Evolutionary conservation across 139 green algal species (phyloP), one percentile per base, ranked within the genome.

Genomic region (Coccomyxa sp.): DNA sequence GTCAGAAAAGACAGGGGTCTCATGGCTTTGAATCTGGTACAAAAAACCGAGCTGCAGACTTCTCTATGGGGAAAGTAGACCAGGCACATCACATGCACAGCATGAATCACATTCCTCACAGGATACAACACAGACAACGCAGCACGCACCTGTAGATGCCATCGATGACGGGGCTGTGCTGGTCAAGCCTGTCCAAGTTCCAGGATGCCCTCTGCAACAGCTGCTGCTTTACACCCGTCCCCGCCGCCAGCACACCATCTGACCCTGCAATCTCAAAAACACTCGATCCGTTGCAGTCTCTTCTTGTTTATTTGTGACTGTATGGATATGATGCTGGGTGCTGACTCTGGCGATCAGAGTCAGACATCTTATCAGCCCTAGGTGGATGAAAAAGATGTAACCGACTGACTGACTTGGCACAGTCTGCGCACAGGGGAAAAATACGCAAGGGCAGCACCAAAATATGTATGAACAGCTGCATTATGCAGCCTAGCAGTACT

Each of bases 151-250:
- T 77, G 79, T 82, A 90, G 28, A 32, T 63, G 7, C 27, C 27
- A 67, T 90, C 77, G 25, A 88, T 79, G 10, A 82, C 81, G 0
- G 82, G 32, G 17, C 63, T 1, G 9, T 51, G 45, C 67, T 89
- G 83, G 58, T 91, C 85, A 13, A 91, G 79, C 27, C 85, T 67
- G 82, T 91, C 88, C 14, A 91, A 81, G n/a, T 84, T 82, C 88
- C 88, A 91, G 31, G 79, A 83, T 0, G 89, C 92, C 11, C 31
- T 60, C 17, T 88, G 82, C 58, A 93, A 79, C 30, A 82, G 58
- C 85, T 93, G 89, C 23, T 71, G 63, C 38, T 93, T 92, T 13
- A 77, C 23, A 13, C 81, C 81, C 74, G 21, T 27, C 74, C 18
- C 63, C 21, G 63, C 63, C 18, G 63, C 18, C 18, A 28, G 1